A percentile compares a stretch with the other conserved stretches of the same genome.
phyloP scores from a whole-genome alignment of 2,329 filamentous ascomycete genomes.

The Fusarium sambucinum region DNA sequence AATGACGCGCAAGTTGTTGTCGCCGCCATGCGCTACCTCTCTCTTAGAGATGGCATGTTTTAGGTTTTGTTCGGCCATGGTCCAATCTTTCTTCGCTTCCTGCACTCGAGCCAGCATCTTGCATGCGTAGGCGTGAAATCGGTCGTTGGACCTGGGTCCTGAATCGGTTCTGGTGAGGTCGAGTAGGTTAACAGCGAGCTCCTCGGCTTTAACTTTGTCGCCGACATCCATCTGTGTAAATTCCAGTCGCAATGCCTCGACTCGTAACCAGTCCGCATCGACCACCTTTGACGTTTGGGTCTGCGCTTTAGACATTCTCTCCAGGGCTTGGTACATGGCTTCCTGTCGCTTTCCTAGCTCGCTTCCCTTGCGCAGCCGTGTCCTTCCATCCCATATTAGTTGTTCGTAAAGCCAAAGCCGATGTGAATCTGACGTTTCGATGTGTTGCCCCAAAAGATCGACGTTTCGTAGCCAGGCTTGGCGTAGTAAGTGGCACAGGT shows the following conservation, averaged over 20 bases:
- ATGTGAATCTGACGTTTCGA: constrained; percentile 48
- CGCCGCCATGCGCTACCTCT: constrained; percentile 53
- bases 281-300: constrained; percentile 17
- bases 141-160: constrained; percentile 47
- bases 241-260: constrained; percentile 53
- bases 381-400: constrained; percentile 56
- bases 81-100: constrained; percentile 51
- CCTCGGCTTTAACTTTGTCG: constrained; percentile 50
- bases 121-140: constrained; percentile 56
- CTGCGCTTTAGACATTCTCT: constrained; percentile 40
- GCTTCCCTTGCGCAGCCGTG: constrained; percentile 51
- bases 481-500: constrained; percentile 51
- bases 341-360: constrained; percentile 47
- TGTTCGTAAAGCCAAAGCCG: constrained; percentile 56
- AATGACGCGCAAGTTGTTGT: constrained; percentile 53
- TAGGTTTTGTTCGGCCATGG: constrained; percentile 51
- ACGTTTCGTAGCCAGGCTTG: constrained; percentile 56
- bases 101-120: constrained; percentile 55
- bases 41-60: constrained; percentile 51
- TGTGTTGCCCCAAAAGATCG: constrained; percentile 50
- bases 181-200: constrained; percentile 49
- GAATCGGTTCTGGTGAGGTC: constrained; percentile 43
- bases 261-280: constrained; percentile 47
- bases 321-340: constrained; percentile 51
- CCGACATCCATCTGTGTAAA: constrained; percentile 56